Base-by-base conservation (phyloP, 2,329 filamentous ascomycete genomes). In the Microascus cirrosus region DNA sequence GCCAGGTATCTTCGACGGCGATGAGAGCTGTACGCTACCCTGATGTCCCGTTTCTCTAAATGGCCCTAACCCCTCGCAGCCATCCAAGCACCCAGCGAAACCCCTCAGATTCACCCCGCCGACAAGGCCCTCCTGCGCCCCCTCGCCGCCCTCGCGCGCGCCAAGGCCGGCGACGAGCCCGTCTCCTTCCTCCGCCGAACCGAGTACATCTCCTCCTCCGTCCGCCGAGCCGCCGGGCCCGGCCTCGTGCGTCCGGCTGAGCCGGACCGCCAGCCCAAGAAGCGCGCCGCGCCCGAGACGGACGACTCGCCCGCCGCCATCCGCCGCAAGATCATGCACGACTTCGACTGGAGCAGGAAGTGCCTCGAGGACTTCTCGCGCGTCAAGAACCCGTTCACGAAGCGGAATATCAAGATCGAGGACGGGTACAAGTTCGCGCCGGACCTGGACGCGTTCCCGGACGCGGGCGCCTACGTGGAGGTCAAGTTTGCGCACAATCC, bases 151-250 rank as follows among this genome's bases (percentile, higher is more conserved):
- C 81, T 99, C 24, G 91, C 90, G 65, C 95, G 96, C 71, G 86
- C 87, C 52, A 89, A 89, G 64, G 81, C 84, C 50, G 83, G 83
- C 61, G 87, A 90, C 61, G 79, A 86, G 20, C 86, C 87, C 62
- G 90, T 96, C 57, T 96, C 90, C 62, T 99, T 99, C 80, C 81
- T 99, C 64, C 90, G 94, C 59, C 85, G 93, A 66, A 97, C 94
- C 58, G 94, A 99, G 71, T 97, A 97, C 74, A 96, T 96, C 67
- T 89, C 89, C 12, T 82, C 81, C 3, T 75, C 74, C 34, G 83
- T 82, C 28, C 58, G 58, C 5, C 58, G 57, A 32, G 50, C 63
- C 7, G 58, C 59, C 55, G 32, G 1, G 45, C 28, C 28, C 18
- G 60, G 62, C 55, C 57, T 68, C 24, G 74, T 71, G 25, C 59